phyloP scores from a whole-genome alignment of 73 alveolate genomes.

The Tetrahymena borealis region DNA sequence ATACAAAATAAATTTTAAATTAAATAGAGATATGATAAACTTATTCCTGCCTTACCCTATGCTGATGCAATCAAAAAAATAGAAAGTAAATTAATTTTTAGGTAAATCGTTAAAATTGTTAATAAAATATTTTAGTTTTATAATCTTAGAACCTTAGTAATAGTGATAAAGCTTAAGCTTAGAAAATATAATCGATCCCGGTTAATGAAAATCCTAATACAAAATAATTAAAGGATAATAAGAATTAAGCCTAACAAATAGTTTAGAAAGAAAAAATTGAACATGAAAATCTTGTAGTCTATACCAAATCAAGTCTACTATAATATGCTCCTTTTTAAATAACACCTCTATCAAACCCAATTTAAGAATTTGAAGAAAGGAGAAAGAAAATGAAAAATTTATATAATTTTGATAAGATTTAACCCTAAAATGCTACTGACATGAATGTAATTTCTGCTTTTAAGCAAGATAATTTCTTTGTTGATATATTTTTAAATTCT shows the following conservation, averaged over 20 bases:
- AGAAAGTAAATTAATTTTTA: neutral
- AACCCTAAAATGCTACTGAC: neutral
- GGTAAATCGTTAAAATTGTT: neutral
- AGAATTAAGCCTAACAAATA: neutral
- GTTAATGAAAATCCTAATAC: neutral
- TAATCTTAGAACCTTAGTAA: neutral
- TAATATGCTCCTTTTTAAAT: neutral
- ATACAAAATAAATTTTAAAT: neutral
- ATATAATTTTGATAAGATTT: neutral
- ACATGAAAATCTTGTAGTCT: neutral
- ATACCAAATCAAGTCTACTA: neutral
- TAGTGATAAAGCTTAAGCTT: neutral
- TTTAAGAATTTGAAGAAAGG: neutral
- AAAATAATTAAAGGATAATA: neutral
- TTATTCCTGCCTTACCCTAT: neutral
- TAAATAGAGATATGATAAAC: neutral
- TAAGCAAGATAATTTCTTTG: neutral
- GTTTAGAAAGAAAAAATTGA: too few species aligned
- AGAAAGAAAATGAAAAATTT: neutral
- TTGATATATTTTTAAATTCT: neutral
- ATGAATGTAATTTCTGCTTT: neutral
- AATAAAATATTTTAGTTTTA: neutral
- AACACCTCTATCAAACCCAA: neutral
- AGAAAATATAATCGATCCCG: neutral
- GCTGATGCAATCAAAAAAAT: neutral